Evolutionary conservation across 1,284 basidiomycete species (phyloP), one percentile per base, ranked within the genome.

Genomic region (Grifola frondosa): DNA sequence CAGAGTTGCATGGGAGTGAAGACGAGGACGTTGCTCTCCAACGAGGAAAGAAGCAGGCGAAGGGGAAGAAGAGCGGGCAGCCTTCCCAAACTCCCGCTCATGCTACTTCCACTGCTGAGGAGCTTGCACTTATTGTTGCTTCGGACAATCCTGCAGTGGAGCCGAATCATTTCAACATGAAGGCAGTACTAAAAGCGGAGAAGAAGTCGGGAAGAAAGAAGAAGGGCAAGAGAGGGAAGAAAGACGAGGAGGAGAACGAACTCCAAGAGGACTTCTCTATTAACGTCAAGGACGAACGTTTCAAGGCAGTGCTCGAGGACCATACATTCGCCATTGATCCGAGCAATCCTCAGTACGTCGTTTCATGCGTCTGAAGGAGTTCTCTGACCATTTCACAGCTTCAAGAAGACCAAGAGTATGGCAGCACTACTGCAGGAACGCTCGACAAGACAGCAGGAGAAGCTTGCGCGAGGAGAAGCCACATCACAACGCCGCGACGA

Each of bases 291-390:
- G 97, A 99, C 60, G 79, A 87, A 5, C 84, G 97, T 21, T 99
- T 99, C 75, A 80, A 80, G 53, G 86, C 80, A 9, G 61, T 98
- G 35, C 87, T 94, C 61, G 90, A 97, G 53, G 90, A 99, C 60
- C 84, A 93, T 57, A 79, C 84, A 32, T 99, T 91, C 59, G 95
- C 96, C 0, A 92, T 99, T 55, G 97, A 99, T 64, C 96, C 97
- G 16, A 91, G 84, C 36, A 91, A 98, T 69, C 92, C 96, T 62
- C 88, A 84, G 93, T 95, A 59, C 54, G 91, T 75, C 3, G 36
- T 42, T 20, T 24, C 31, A 29, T 31, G 11, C 17, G n/a, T 36
- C 28, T 20, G 13, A 11, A 30, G 24, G 30, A 3, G 37, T 39
- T 34, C 37, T 42, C n/a, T n/a, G n/a, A n/a, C 21, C 39, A 40